Evolutionary conservation across 2,329 filamentous ascomycete species (phyloP).

Genomic region (Botrytis tulipae): DNA sequence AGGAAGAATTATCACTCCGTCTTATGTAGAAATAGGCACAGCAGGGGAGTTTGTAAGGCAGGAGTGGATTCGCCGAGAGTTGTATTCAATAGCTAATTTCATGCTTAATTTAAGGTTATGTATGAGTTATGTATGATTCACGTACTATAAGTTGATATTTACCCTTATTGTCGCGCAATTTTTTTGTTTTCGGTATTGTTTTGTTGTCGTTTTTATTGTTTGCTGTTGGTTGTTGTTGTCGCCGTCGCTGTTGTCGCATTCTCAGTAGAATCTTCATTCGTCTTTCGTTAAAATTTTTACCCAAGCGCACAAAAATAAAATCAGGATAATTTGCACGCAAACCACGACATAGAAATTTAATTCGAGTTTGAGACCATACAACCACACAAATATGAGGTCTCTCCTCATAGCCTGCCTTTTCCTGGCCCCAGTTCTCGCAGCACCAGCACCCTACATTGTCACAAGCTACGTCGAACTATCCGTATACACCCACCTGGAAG

Average conservation of each 20-base stretch:
- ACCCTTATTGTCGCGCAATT: not conserved
- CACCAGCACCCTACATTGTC: slow-evolving; percentile 29
- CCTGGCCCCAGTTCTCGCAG: slow-evolving; percentile 3
- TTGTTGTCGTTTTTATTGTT: not conserved
- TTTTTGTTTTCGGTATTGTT: not conserved
- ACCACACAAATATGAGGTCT: not conserved
- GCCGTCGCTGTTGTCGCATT: not conserved
- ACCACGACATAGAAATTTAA: not conserved
- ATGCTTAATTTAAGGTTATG: not conserved
- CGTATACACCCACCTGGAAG: slow-evolving; percentile 23
- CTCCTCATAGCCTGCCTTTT: not conserved
- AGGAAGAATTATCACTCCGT: not conserved
- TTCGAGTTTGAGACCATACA: not conserved
- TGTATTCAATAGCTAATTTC: not conserved
- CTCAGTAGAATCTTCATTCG: not conserved
- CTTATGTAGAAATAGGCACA: not conserved
- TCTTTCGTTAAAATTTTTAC: not conserved
- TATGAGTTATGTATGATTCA: not conserved
- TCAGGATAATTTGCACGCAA: not conserved
- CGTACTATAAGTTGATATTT: not conserved
- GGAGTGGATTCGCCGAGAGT: not conserved
- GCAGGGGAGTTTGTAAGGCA: not conserved
- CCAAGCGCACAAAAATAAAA: not conserved
- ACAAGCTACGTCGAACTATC: slow-evolving; percentile 28
- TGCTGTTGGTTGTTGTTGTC: not conserved